Percentiles rank a stretch among this genome's conserved stretches.
Evolutionary conservation across 108 stramenopile genomes (phyloP).

Genomic region (Pseudonitzschia delicatissima): DNA sequence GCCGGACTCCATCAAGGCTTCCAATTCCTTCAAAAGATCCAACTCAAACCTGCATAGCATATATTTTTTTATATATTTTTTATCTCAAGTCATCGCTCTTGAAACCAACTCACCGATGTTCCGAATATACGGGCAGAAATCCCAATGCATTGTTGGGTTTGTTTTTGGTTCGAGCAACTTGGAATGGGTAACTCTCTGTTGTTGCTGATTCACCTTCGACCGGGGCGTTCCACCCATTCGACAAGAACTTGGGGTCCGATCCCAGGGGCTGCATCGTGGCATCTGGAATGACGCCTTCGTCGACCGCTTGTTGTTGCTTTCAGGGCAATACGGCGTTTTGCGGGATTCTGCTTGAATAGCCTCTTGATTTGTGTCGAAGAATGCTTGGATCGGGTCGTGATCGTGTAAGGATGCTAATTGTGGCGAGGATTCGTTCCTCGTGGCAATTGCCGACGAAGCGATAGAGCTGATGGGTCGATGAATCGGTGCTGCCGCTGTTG

Average conservation of each 20-base stretch:
- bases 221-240: constrained; percentile 82
- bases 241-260: constrained; percentile 52
- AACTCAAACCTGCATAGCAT: no score
- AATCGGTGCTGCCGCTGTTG: constrained; percentile 4
- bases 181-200: constrained; percentile 66
- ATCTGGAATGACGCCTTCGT: constrained; percentile 20
- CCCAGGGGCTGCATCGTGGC: constrained; percentile 20
- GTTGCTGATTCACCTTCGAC: constrained; percentile 38
- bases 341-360: constrained; percentile 76
- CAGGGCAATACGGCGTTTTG: constrained; percentile 34
- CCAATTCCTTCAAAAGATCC: no score
- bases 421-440: not conserved
- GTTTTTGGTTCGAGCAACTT: constrained; percentile 56
- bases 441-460: not conserved
- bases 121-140: constrained; percentile 81
- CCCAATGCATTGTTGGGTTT: constrained; percentile 77
- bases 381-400: constrained; percentile 52
- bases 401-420: not conserved
- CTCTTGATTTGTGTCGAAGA: constrained; percentile 77
- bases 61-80: no score
- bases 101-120: constrained; percentile 75
- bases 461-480: not conserved
- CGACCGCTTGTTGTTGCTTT: constrained; percentile 13
- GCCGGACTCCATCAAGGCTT: no score
- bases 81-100: no score